Evolutionary conservation across 192 early-diverging fungal genomes (phyloP).

Genomic region (Backusella psychrophila): DNA sequence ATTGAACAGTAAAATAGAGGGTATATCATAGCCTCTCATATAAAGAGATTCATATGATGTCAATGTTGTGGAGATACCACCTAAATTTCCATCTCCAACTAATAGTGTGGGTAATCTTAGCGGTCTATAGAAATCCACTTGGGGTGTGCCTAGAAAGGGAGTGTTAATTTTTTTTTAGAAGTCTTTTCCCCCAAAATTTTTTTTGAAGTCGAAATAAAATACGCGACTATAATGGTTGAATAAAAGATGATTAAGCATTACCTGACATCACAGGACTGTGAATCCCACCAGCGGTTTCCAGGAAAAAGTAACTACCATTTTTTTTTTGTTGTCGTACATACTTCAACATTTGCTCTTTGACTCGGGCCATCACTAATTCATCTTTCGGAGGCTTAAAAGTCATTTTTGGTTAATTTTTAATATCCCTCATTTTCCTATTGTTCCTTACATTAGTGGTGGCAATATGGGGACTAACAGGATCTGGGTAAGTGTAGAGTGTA

Average conservation of each 20-base stretch:
- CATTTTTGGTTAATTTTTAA: neutral
- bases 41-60: conserved; percentile 70
- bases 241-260: conserved; percentile 11
- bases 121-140: conserved; percentile 67
- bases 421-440: neutral
- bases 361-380: conserved; percentile 38
- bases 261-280: conserved; percentile 73
- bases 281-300: conserved; percentile 86
- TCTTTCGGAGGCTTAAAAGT: conserved; percentile 44
- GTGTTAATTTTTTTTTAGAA: neutral
- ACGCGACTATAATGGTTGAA: neutral
- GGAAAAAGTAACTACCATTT: conserved; percentile 46
- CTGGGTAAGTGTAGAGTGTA: conserved; percentile 62
- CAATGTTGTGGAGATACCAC: conserved; percentile 81
- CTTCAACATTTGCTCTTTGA: conserved; percentile 38
- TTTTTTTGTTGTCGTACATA: conserved; percentile 17
- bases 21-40: conserved; percentile 69
- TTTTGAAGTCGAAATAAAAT: neutral
- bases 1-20: conserved; percentile 65
- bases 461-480: conserved; percentile 77
- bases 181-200: neutral
- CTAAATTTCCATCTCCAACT: conserved; percentile 74
- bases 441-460: conserved; percentile 49
- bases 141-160: conserved; percentile 50
- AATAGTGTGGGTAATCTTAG: conserved; percentile 69